Evolutionary conservation across 441 rosid species (phyloP).

Genomic region (Dalechampia spathulata): DNA sequence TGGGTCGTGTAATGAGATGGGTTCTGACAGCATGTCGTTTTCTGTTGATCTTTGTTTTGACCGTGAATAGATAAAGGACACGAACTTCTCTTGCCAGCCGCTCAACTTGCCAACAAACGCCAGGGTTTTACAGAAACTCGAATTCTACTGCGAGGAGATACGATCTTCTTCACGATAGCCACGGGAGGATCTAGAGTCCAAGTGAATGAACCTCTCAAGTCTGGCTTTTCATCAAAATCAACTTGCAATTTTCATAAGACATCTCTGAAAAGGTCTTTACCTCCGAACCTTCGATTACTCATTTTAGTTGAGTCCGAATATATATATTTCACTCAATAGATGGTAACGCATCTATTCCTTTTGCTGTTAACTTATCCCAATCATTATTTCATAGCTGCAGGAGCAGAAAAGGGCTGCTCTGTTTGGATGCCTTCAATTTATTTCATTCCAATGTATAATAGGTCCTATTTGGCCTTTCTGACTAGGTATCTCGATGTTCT

Average conservation of each 20-base stretch:
- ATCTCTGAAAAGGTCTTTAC: slow-evolving; percentile 41
- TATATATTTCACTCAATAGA: slow-evolving; percentile 69
- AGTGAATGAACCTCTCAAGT: slow-evolving; percentile 75
- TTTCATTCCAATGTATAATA: slow-evolving; percentile 12
- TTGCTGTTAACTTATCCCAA: no score
- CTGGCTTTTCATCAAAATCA: slow-evolving; percentile 75
- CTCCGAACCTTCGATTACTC: background rate
- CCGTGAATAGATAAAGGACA: no score
- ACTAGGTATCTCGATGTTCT: slow-evolving; percentile 27
- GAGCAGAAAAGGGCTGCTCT: slow-evolving; percentile 76
- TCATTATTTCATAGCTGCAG: slow-evolving; percentile 42
- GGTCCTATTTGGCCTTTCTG: slow-evolving; percentile 63
- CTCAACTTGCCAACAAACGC: no score
- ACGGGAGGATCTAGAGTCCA: slow-evolving; percentile 91
- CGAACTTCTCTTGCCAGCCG: no score
- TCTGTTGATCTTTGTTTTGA: no score
- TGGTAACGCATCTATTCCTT: slow-evolving; percentile 32
- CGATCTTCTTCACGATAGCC: slow-evolving; percentile 12
- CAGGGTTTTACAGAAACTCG: background rate
- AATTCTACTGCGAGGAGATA: background rate
- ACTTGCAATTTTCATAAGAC: slow-evolving; percentile 71
- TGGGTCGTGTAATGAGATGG: no score
- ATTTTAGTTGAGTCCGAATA: slow-evolving; percentile 37
- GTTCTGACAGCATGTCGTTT: no score
- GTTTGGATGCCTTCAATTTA: no score